Conservation (phyloP, 2,329 filamentous ascomycete genomes). For the Penicillium griseofulvum region DNA sequence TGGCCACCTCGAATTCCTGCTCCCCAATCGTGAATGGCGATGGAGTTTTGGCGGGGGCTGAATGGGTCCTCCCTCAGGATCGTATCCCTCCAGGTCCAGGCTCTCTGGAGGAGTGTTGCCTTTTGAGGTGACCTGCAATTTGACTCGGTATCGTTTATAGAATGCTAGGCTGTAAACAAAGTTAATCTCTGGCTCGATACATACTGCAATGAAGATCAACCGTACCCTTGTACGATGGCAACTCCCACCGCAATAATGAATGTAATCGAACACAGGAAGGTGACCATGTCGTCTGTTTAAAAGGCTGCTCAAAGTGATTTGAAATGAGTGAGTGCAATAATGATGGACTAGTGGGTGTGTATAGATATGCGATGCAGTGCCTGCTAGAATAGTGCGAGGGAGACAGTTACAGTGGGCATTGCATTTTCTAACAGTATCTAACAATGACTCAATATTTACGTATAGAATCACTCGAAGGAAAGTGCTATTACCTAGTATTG, state of each 20-base stretch:
- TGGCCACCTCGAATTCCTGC: slow-evolving; percentile 2
- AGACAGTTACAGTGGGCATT: not conserved
- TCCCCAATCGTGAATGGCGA: slow-evolving; percentile 10
- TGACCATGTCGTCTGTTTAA: slow-evolving; percentile 1
- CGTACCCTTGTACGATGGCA: slow-evolving; percentile 12
- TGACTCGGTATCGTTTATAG: slow-evolving; percentile 16
- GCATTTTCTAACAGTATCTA: not conserved
- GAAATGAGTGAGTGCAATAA: not conserved
- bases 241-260: slow-evolving; percentile 12
- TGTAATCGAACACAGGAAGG: slow-evolving; percentile 12
- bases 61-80: not conserved
- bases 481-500: not conserved
- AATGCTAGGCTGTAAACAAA: slow-evolving; percentile 3
- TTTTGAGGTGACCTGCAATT: slow-evolving; percentile 14
- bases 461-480: not conserved
- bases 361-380: not conserved
- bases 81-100: slow-evolving; percentile 6
- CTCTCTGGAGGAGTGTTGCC: not conserved
- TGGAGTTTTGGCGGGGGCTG: not conserved
- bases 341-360: not conserved
- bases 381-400: not conserved
- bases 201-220: not conserved
- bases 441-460: not conserved
- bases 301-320: not conserved
- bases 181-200: not conserved